These are phyloP conservation scores for Phytophthora sojae DNA, from an alignment of 352 stramenopile species.

Conservation along the genomic window DNA sequence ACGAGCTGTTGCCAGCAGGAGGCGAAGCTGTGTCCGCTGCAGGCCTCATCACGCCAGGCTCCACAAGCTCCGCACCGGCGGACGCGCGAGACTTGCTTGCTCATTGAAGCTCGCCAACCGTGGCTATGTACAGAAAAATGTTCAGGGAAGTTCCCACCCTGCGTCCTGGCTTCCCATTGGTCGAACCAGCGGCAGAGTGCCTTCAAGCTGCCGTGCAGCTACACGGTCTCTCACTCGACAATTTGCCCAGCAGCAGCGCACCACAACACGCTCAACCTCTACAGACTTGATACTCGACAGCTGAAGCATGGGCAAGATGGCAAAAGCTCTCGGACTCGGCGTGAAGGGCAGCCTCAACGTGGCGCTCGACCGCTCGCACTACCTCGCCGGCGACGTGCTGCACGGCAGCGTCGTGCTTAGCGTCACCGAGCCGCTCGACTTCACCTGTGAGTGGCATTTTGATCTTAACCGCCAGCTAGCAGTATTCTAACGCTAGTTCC, in stretches of 20 bases:
- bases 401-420: slow-evolving; percentile 37
- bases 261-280: neutral
- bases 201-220: slow-evolving; percentile 1
- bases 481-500: neutral
- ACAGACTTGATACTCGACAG: neutral
- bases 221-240: slow-evolving; percentile 35
- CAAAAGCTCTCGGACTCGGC: slow-evolving; percentile 36
- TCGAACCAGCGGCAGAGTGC: neutral
- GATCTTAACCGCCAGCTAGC: too few species aligned
- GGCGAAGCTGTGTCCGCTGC: too few species aligned
- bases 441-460: slow-evolving; percentile 36
- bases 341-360: slow-evolving; percentile 42
- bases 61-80: neutral
- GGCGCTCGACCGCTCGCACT: slow-evolving; percentile 32
- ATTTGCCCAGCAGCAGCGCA: slow-evolving; percentile 13
- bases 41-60: too few species aligned
- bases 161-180: slow-evolving; percentile 11
- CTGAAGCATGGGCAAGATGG: slow-evolving; percentile 37
- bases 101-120: neutral
- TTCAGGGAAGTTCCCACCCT: slow-evolving; percentile 20
- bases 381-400: slow-evolving; percentile 38
- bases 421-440: slow-evolving; percentile 40
- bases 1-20: too few species aligned
- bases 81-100: slow-evolving; percentile 1
- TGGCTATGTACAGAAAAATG: slow-evolving; percentile 1